These are phyloP conservation scores for Trypethelium eluteriae DNA, from an alignment of 495 filamentous ascomycete species.

Conservation along the genomic window DNA sequence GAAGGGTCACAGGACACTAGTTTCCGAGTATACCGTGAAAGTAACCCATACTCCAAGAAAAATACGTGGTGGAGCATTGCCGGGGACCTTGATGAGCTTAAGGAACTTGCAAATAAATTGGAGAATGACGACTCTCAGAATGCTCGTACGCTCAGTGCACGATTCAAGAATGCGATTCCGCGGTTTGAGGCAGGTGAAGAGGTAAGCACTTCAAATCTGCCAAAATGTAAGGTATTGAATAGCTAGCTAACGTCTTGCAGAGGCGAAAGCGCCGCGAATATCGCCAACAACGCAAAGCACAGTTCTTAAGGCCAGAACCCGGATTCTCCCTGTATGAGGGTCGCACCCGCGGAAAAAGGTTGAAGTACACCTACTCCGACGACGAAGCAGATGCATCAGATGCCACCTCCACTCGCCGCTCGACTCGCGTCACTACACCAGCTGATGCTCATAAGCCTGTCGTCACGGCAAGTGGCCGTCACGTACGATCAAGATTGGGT, in stretches of 20 bases:
- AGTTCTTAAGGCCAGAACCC: slow-evolving; percentile 79
- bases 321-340: slow-evolving; percentile 94
- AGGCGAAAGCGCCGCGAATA: slow-evolving; percentile 93
- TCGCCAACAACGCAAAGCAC: slow-evolving; percentile 72
- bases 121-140: slow-evolving; percentile 69
- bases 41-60: slow-evolving; percentile 68
- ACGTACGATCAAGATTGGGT: slow-evolving; percentile 64
- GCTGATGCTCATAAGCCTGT: slow-evolving; percentile 53
- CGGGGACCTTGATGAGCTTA: slow-evolving; percentile 80
- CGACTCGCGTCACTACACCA: slow-evolving; percentile 63
- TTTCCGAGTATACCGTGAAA: slow-evolving; percentile 92
- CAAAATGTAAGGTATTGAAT: neutral
- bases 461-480: slow-evolving; percentile 85
- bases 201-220: slow-evolving; percentile 39
- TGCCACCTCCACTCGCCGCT: slow-evolving; percentile 57
- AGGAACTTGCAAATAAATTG: slow-evolving; percentile 62
- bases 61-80: slow-evolving; percentile 89
- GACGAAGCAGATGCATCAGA: slow-evolving; percentile 50
- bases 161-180: slow-evolving; percentile 72
- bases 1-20: slow-evolving; percentile 91
- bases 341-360: slow-evolving; percentile 86
- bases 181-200: slow-evolving; percentile 94
- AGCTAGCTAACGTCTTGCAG: slow-evolving; percentile 42
- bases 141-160: slow-evolving; percentile 65
- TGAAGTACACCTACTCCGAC: slow-evolving; percentile 92